Evolutionary conservation across 257 asterid genomes (phyloP).

Genomic region (Hygrophila difformis): DNA sequence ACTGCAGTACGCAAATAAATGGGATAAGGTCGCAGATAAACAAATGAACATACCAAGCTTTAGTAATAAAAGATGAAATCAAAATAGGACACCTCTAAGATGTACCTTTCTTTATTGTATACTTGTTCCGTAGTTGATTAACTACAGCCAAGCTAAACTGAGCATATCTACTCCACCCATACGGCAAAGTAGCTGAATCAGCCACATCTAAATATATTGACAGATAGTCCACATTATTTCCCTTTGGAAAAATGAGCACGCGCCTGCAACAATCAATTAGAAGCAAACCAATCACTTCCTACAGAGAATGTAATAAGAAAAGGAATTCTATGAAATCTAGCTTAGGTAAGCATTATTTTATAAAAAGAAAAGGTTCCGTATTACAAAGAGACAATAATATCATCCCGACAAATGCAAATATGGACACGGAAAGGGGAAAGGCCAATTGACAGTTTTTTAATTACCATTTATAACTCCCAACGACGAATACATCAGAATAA

Average conservation of each 20-base stretch:
- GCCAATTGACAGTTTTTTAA: conserved; percentile 4
- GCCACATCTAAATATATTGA: conserved; percentile 95
- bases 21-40: neutral
- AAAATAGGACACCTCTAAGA: conserved; percentile 3
- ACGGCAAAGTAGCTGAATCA: conserved; percentile 66
- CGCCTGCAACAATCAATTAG: conserved; percentile 58
- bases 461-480: conserved; percentile 88
- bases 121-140: conserved; percentile 62
- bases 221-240: conserved; percentile 79
- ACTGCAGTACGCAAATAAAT: no score
- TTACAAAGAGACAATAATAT: no score
- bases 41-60: neutral
- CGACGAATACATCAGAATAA: conserved; percentile 71
- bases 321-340: conserved; percentile 6
- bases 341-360: conserved; percentile 3
- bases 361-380: neutral
- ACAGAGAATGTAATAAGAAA: neutral
- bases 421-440: conserved; percentile 7
- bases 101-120: conserved; percentile 73
- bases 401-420: conserved; percentile 2
- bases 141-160: conserved; percentile 91
- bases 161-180: conserved; percentile 93
- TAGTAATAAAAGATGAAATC: neutral
- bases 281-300: conserved; percentile 1
- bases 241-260: conserved; percentile 89